A percentile compares a stretch with the other conserved stretches of the same genome.
These are phyloP conservation scores for Puccinia sorghi DNA, from an alignment of 1,284 basidiomycete genomes.

Conservation along the genomic window DNA sequence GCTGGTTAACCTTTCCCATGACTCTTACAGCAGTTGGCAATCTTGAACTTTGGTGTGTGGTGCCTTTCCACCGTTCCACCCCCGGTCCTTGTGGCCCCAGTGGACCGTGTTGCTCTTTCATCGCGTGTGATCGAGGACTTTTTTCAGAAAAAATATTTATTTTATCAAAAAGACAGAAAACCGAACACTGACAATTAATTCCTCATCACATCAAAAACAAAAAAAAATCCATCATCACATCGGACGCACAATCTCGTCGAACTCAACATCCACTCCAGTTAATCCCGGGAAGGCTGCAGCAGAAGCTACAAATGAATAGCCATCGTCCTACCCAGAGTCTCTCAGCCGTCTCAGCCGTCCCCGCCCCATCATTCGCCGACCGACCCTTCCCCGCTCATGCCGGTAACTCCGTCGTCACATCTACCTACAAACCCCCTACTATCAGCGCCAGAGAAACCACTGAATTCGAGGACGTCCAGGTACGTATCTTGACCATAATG, in stretches of 20 bases:
- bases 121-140: background rate
- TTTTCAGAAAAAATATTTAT: background rate
- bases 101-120: background rate
- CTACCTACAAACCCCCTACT: constrained; percentile 45
- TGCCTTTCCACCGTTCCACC: background rate
- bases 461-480: constrained; percentile 65
- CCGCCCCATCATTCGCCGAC: constrained; percentile 29
- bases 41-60: background rate
- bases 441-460: constrained; percentile 36
- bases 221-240: background rate
- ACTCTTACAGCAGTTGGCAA: background rate
- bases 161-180: background rate
- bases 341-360: constrained; percentile 9
- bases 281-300: constrained; percentile 6
- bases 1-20: no score
- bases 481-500: constrained; percentile 55
- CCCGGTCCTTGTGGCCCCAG: background rate
- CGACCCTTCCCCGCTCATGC: constrained; percentile 44
- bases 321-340: constrained; percentile 37
- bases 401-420: constrained; percentile 41
- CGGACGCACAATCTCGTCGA: background rate
- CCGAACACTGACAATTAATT: background rate
- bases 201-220: background rate
- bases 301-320: constrained; percentile 38
- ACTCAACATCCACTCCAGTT: background rate